Conservation (phyloP, 176 grass and related monocot genomes). For the Rhynchospora tenuis region DNA sequence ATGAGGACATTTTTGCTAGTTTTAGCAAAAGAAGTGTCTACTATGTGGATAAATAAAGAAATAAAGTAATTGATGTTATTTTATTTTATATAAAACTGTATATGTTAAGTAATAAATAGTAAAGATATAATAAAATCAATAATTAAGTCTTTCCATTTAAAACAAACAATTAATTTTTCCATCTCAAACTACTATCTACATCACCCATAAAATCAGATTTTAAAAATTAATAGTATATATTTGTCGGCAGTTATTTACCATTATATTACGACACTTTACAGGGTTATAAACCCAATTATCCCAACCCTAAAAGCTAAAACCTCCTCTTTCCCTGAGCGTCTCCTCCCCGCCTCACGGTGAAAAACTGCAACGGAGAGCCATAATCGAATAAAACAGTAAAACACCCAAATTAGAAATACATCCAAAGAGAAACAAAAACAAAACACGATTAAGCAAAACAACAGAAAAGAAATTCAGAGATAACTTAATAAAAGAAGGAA, state of each 20-base stretch:
- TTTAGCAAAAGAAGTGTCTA: no score
- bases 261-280: conserved; percentile 7
- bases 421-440: neutral
- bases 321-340: neutral
- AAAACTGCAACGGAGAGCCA: conserved; percentile 16
- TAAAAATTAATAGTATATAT: no score
- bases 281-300: neutral
- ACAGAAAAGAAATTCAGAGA: neutral
- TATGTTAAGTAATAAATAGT: no score
- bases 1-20: no score
- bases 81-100: no score
- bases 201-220: no score
- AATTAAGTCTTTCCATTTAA: no score
- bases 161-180: no score
- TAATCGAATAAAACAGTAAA: conserved; percentile 24
- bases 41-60: no score
- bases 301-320: conserved; percentile 16
- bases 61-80: no score
- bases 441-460: neutral
- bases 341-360: neutral
- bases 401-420: neutral
- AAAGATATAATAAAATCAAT: no score
- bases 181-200: no score
- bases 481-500: neutral
- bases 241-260: neutral